phyloP scores from a whole-genome alignment of 2,329 filamentous ascomycete species.

The Fusarium luffae region DNA sequence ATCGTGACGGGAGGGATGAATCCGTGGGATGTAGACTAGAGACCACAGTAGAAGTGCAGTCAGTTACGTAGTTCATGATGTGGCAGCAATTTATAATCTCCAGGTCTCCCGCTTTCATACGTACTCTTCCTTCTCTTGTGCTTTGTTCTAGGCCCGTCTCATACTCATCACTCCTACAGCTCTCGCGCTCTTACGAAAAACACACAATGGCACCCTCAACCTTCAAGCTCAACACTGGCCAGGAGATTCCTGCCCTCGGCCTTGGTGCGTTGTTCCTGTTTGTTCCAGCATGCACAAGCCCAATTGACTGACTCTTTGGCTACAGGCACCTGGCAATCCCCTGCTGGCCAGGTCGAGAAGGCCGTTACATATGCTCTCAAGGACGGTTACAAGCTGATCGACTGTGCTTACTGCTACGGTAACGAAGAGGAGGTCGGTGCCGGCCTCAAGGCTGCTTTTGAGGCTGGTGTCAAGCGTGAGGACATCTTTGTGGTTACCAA shows the following conservation, averaged over 20 bases:
- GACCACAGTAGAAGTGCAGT: not conserved
- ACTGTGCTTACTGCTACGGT: slow-evolving; percentile 80
- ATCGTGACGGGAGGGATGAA: not conserved
- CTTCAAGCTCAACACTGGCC: slow-evolving; percentile 73
- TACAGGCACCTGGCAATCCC: slow-evolving; percentile 73
- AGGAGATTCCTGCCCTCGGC: slow-evolving; percentile 71
- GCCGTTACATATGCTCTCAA: slow-evolving; percentile 70
- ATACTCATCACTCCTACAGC: not conserved
- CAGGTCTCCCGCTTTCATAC: slow-evolving; percentile 16
- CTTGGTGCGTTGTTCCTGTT: slow-evolving; percentile 59
- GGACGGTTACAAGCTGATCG: slow-evolving; percentile 69
- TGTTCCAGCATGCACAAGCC: not conserved
- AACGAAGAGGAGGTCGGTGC: slow-evolving; percentile 87
- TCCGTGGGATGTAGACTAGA: not conserved
- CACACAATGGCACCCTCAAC: slow-evolving; percentile 63
- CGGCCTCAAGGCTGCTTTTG: slow-evolving; percentile 79
- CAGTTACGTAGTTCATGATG: slow-evolving; percentile 35
- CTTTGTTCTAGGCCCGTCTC: slow-evolving; percentile 13
- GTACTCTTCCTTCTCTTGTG: slow-evolving; percentile 9
- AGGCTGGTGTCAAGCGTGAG: slow-evolving; percentile 76
- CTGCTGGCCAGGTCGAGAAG: slow-evolving; percentile 65
- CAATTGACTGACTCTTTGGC: slow-evolving; percentile 19
- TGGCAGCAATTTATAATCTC: slow-evolving; percentile 34
- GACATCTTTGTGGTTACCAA: slow-evolving; percentile 89
- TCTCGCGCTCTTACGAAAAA: slow-evolving; percentile 9